Evolutionary conservation across 2,329 filamentous ascomycete genomes (phyloP), one percentile per base, ranked within the genome.

Genomic region (Septoria linicola): DNA sequence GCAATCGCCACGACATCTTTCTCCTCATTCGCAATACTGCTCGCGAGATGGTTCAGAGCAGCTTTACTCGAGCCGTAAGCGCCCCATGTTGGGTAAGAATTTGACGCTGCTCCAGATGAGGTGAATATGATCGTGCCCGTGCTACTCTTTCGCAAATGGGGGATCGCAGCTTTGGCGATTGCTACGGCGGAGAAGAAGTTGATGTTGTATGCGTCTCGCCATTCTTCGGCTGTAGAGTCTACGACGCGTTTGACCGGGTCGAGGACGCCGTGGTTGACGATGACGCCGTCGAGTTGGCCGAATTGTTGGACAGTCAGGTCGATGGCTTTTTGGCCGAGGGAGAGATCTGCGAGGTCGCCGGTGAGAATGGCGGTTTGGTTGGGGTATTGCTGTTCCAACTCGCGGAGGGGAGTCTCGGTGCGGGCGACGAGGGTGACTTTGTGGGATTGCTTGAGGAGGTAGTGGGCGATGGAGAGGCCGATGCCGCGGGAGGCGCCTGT

Each of bases 191-290:
- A 92, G 68, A 96, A 90, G 61, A 97, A 83, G 68, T 97, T 97
- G 55, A 89, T 76, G 61, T 95, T 85, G 70, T 89, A 96, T 7
- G 80, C 76, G 1, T 73, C 71, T 63, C 83, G 85, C 88, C 91
- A 96, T 54, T 87, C 84, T 31, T 87, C 82, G 0, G 83, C 66
- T n/a, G 81, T 80, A 13, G 79, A 77, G 49, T 92, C 80, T 3
- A 74, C 82, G 37, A 97, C 73, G 51, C 80, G 82, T 43, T 81
- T 82, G 35, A 95, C 84, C 1, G 89, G 87, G n/a, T 83, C 80
- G 37, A 99, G 72, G 1, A 83, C 76, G 16, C 90, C 91, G 67
- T 99, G 93, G 69, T 97, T 97, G 55, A 97, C 74, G 10, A 99
- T 82, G 37, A 99, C 68, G 1, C 84, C 87, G 66, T 99, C 90